Base-by-base conservation (phyloP, 2,329 filamentous ascomycete species). In the Cercospora sp. region DNA sequence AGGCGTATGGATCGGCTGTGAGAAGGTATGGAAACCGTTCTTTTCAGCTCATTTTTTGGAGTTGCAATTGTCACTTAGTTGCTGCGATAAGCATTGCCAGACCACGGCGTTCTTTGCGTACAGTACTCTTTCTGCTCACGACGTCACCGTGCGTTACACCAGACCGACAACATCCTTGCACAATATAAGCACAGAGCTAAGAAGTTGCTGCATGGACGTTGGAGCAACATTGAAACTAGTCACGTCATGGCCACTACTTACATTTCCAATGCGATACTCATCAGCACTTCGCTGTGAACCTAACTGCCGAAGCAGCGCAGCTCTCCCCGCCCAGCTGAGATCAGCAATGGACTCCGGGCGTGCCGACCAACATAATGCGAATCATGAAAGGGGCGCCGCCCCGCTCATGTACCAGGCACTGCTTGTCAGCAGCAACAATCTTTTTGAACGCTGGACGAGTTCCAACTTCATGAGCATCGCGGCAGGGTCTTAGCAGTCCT, bases 21-120 rank as follows among this genome's bases (percentile, higher is more conserved):
- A 65, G 63, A 69, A 55, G 62, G 62, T 58, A 33, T 58, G 36
- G 51, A 42, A 18, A 42, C 45, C 65, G 20, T 66, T 69, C 68
- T 69, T 63, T 68, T 68, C 62, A 64, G 62, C 62, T 64, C 62
- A 58, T 58, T 67, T 63, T 60, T 57, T 53, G 62, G 64, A 60
- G 63, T 51, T 69, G 66, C 65, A 65, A 42, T 67, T 69, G 65
- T 71, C 67, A 71, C 69, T 69, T 69, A 69, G 67, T 53, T 60
- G 60, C 48, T 62, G 63, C 65, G 33, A 63, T 60, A 31, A 65
- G 61, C 55, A 53, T 60, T 67, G 62, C 45, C 48, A 66, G 57
- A 64, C 57, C 40, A 48, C 57, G 58, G 63, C 66, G 61, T 65
- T 68, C 62, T 57, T 58, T 40, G 51, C 28, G n/a, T 55, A 18